Base-by-base conservation (phyloP, 2,329 filamentous ascomycete species). In the Apiospora marii region DNA sequence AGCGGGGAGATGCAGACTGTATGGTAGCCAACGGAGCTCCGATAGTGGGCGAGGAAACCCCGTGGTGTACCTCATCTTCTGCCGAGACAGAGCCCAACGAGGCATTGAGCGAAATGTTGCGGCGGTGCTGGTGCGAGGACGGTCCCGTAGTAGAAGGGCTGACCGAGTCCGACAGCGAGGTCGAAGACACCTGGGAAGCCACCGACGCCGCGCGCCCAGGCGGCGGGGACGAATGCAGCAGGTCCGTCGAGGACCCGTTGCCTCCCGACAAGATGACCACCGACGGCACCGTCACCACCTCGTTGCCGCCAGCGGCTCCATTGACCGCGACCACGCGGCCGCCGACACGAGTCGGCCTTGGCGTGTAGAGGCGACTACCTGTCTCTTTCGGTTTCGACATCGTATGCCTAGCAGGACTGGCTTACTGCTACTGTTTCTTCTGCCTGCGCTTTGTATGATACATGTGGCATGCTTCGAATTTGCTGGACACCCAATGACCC, bases 201-300 rank as follows among this genome's bases (percentile, higher is more conserved):
- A 41, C 58, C 19, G 58, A 64, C 8, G 22, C 34, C 19, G 58
- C 19, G n/a, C 58, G 58, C 4, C 34, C 58, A n/a, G 58, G 58
- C 58, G 58, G 58, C 58, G 22, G 58, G 58, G 58, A 8, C n/a
- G 34, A 41, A 1, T n/a, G 30, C 34, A 64, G 22, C 10, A 64
- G 58, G 58, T 64, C 58, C 58, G 58, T 24, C 30, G 58, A 64
- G 58, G 58, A 64, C 3, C 58, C 58, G 14, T 64, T 41, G 19
- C 58, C 34, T 13, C 34, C 58, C 5, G 58, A 37, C 3, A 64
- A 34, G 1, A 64, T 64, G 19, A 41, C 34, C 19, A 64, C 8
- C 3, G 58, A 64, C 22, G 58, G 58, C 34, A 41, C 58, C 58
- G 58, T 64, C 58, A 64, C 30, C 1, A 64, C 34, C 58, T 64